Base-by-base conservation (phyloP, 257 asterid genomes). In the Coffea canephora region DNA sequence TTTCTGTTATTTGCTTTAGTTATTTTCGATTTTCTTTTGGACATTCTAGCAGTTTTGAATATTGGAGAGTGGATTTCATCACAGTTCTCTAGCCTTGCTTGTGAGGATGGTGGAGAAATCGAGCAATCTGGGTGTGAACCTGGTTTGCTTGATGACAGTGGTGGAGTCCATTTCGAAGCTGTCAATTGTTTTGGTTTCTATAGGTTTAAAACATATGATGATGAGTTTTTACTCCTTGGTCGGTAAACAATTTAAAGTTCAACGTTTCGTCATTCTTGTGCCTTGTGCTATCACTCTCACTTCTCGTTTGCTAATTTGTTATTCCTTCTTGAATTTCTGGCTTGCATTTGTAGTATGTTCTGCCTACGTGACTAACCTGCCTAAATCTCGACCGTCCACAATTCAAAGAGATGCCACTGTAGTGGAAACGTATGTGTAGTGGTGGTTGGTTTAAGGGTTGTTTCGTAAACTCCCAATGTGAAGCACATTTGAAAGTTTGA, bases 91-190 rank as follows among this genome's bases (percentile, higher is more conserved):
- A 75, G 79, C 79, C 79, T 75, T 71, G 41, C 25, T 75, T 43
- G 57, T 75, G 79, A 75, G 79, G 79, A 61, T 75, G 23, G 54
- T 59, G 79, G 79, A 75, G 79, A 75, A 75, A 61, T 75, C 14
- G 57, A 75, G 79, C 79, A 41, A 41, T 59, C 79, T 59, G 70
- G 71, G 57, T 55, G 54, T 41, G 23, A 23, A 13, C 78, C 57
- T 75, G 41, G 79, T 21, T 75, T 75, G 71, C 71, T 75, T 61
- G 79, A 23, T 75, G 79, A n/a, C 78, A 41, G 12, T 75, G 78
- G 43, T 75, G 79, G 55, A 75, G 14, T 41, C 48, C 79, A 21
- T 34, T 16, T 57, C 18, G 15, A 11, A 0, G 48, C 49, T 75
- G 13, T 73, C 23, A 31, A n/a, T n/a, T 48, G 43, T 73, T 61